phyloP scores from a whole-genome alignment of 192 early-diverging fungal species.

The Umbelopsis vinacea region DNA sequence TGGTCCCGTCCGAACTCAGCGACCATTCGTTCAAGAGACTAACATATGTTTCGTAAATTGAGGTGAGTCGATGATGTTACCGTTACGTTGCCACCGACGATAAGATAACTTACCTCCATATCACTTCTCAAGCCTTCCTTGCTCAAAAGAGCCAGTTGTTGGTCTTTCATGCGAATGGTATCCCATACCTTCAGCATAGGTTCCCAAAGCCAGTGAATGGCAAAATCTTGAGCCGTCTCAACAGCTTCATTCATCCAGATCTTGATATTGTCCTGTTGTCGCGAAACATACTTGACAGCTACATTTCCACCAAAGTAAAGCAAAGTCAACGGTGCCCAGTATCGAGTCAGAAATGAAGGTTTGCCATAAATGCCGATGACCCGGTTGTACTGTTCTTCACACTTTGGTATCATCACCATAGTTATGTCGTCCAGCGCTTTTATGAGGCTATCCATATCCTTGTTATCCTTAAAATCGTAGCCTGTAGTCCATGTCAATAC shows the following conservation, averaged over 20 bases:
- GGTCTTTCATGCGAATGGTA: conserved; percentile 82
- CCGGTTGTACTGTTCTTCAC: conserved; percentile 36
- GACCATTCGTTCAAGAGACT: conserved; percentile 91
- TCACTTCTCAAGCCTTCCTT: conserved; percentile 79
- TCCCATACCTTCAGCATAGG: conserved; percentile 74
- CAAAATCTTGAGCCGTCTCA: conserved; percentile 66
- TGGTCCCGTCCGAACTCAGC: conserved; percentile 71
- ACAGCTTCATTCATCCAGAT: conserved; percentile 52
- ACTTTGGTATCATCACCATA: conserved; percentile 36
- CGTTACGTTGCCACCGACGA: neutral
- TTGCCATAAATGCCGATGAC: conserved; percentile 53
- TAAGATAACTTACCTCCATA: conserved; percentile 60
- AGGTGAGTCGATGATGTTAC: neutral
- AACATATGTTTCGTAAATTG: neutral
- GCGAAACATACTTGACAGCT: conserved; percentile 49
- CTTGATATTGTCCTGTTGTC: conserved; percentile 55
- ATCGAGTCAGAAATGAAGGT: conserved; percentile 60
- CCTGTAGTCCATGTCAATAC: conserved; percentile 26
- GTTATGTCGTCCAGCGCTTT: conserved; percentile 40
- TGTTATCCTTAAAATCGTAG: neutral
- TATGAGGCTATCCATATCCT: conserved; percentile 30
- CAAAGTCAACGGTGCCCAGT: conserved; percentile 69
- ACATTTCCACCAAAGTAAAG: conserved; percentile 49
- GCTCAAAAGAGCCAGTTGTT: conserved; percentile 75
- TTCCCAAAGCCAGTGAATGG: conserved; percentile 77